These are phyloP conservation scores for Candida easanensis DNA, from an alignment of 805 yeast species.

Conservation along the genomic window DNA sequence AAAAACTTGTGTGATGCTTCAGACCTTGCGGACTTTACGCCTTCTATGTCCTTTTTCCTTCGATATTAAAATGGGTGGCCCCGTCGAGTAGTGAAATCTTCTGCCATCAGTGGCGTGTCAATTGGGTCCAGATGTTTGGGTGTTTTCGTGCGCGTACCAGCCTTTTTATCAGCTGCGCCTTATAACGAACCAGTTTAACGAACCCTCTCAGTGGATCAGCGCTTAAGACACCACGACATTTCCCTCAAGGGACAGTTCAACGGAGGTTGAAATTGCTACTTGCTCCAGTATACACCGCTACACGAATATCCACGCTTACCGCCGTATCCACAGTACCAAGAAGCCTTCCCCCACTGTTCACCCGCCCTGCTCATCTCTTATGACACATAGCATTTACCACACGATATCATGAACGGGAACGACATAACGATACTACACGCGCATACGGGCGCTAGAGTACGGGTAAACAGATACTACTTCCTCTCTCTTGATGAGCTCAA, in stretches of 20 bases:
- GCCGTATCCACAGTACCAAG: too few species aligned
- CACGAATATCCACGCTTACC: too few species aligned
- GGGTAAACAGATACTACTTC: conserved; percentile 38
- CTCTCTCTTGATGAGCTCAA: conserved; percentile 41
- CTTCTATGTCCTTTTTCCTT: too few species aligned
- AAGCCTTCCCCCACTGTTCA: background rate
- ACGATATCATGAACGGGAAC: conserved; percentile 10
- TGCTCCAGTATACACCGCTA: too few species aligned
- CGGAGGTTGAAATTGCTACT: too few species aligned
- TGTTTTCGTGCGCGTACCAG: background rate
- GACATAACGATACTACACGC: conserved; percentile 34
- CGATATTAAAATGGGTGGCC: background rate
- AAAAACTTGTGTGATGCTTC: too few species aligned
- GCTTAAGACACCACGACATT: too few species aligned
- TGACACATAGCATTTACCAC: background rate
- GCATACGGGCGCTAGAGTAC: conserved; percentile 39
- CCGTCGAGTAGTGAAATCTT: too few species aligned
- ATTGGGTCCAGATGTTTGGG: background rate
- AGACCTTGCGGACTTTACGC: too few species aligned
- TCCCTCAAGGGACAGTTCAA: too few species aligned
- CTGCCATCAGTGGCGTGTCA: background rate
- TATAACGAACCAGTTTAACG: background rate
- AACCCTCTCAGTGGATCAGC: too few species aligned
- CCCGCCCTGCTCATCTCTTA: conserved; percentile 1
- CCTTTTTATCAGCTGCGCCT: conserved; percentile 1